phyloP scores from a whole-genome alignment of 441 rosid species.

The Pelargonium cotyledonis region DNA sequence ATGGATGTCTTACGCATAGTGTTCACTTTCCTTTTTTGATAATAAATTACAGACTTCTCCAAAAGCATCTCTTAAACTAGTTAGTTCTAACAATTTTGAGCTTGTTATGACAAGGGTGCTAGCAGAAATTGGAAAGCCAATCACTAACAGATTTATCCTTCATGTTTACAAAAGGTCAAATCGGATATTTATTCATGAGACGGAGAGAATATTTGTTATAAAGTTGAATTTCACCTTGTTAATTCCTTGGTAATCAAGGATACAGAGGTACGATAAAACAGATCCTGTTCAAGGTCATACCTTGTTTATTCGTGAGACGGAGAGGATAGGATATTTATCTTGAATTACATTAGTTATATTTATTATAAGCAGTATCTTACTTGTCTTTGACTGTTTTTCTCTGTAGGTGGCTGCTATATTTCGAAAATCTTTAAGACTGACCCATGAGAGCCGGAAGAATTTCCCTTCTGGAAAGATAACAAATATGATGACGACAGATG shows the following conservation, averaged over 20 bases:
- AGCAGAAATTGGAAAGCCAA: not conserved
- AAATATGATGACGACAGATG: conserved; percentile 98
- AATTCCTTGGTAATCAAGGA: too few species aligned
- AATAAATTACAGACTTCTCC: not conserved
- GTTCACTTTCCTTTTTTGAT: not conserved
- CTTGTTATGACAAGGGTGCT: not conserved
- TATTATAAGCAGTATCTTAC: not conserved
- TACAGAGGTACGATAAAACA: not conserved
- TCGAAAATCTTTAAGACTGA: conserved; percentile 86
- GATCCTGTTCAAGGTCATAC: too few species aligned
- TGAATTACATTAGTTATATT: not conserved
- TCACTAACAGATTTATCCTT: conserved; percentile 1
- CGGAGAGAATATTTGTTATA: not conserved
- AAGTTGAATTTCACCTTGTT: too few species aligned
- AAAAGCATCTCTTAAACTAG: not conserved
- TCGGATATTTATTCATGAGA: not conserved
- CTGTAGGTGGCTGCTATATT: conserved; percentile 93
- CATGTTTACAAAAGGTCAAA: not conserved
- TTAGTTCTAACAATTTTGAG: not conserved
- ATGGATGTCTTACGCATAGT: not conserved
- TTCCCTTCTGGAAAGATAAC: conserved; percentile 95
- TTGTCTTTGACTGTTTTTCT: not conserved
- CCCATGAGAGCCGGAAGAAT: conserved; percentile 81
- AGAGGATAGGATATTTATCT: not conserved
- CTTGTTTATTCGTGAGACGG: not conserved